Percentiles rank a stretch among this genome's conserved stretches.
Conservation (phyloP, 2,329 filamentous ascomycete genomes). For the Lecanicillium sp. region DNA sequence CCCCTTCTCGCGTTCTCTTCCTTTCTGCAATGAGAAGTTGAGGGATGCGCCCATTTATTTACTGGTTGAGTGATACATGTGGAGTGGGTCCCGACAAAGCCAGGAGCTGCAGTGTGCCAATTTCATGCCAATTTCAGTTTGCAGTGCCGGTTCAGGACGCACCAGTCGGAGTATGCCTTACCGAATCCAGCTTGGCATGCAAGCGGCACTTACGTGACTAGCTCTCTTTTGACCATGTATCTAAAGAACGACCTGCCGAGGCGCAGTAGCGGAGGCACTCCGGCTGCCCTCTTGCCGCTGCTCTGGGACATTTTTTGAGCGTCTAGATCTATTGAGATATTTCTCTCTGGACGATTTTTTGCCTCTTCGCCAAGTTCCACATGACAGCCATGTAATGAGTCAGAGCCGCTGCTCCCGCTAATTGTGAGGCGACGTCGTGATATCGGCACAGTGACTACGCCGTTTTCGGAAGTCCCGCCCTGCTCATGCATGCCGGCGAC, state of each 20-base stretch:
- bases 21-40: background rate
- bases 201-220: background rate
- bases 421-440: background rate
- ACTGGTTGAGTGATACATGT: slow-evolving; percentile 8
- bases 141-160: slow-evolving; percentile 3
- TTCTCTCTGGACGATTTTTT: background rate
- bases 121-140: no score
- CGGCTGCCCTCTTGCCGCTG: background rate
- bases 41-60: slow-evolving; percentile 11
- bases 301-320: no score
- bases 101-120: background rate
- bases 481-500: background rate
- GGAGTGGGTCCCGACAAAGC: slow-evolving; percentile 9
- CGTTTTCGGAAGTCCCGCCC: slow-evolving; percentile 5
- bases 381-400: background rate
- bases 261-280: background rate
- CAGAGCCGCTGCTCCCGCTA: slow-evolving; percentile 7
- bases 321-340: background rate
- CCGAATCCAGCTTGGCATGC: slow-evolving; percentile 5
- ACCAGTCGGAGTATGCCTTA: background rate
- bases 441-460: background rate
- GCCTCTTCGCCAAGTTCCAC: background rate
- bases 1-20: background rate
- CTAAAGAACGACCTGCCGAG: background rate
- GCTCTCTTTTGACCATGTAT: background rate